Base-by-base conservation (phyloP, 2,329 filamentous ascomycete genomes). In the Ascochyta clinopodiicola region DNA sequence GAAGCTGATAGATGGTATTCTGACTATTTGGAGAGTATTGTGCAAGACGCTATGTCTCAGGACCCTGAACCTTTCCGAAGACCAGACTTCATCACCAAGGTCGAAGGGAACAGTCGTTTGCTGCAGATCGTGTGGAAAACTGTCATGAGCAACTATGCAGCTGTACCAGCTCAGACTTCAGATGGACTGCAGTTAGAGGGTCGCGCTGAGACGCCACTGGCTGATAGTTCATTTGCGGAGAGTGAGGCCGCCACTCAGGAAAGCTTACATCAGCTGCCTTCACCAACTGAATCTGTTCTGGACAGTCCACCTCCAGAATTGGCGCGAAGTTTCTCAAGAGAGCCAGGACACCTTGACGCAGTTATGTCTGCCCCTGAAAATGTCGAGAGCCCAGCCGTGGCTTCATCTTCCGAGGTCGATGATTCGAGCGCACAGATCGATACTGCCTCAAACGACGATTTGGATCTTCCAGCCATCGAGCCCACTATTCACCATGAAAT, bases 81-180 rank as follows among this genome's bases (percentile, higher is more conserved):
- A 22, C 57, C 64, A 1, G 64, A 61, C 2, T 70, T 72, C 32
- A 63, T 66, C 22, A 64, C 68, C 13, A 59, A 61, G 24, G 57
- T 73, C 10, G 64, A 67, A 21, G 68, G 67, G 0, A 66, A 71
- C 17, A 63, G 62, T 6, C 64, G 52, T 36, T 61, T 69, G n/a
- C 53, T 69, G 0, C 63, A 68, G 8, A 61, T 72, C 4, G 63
- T 71, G 0, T 68, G 70, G 67, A 64, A 60, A 29, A 67, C 68
- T 2, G 64, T 73, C 10, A 64, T 70, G 49, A 66, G 62, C 12
- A 63, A 59, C 12, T 66, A 59, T 31, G 44, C 63, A 15, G 25
- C n/a, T 5, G 7, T 25, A 24, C 8, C 47, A 25, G 13, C 43
- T 31, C 6, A n/a, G n/a, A n/a, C n/a, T n/a, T n/a, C n/a, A n/a